phyloP scores from a whole-genome alignment of 176 grass and related monocot species.

The Secale cereale region DNA sequence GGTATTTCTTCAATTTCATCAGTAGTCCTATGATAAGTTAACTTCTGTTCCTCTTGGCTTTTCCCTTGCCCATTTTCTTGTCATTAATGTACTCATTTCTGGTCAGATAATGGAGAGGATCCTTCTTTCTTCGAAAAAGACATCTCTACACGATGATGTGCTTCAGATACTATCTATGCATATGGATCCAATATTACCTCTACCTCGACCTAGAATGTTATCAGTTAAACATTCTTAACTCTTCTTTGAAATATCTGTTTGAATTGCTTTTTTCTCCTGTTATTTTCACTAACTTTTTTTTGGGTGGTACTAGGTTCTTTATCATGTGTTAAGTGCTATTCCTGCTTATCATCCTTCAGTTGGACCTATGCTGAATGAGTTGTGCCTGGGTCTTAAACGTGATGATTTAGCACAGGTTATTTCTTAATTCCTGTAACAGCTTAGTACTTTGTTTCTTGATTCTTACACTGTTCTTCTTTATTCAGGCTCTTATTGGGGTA shows the following conservation, averaged over 20 bases:
- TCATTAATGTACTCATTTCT: conserved; percentile 2
- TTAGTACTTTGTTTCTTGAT: conserved; percentile 5
- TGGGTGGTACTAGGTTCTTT: conserved; percentile 64
- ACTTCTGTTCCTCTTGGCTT: conserved; percentile 9
- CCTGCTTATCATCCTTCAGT: conserved; percentile 76
- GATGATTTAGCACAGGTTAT: conserved; percentile 82
- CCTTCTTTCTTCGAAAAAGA: conserved; percentile 82
- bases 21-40: conserved; percentile 1
- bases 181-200: conserved; percentile 95
- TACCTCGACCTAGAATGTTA: conserved; percentile 92
- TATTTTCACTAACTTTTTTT: conserved; percentile 25
- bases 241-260: conserved; percentile 24
- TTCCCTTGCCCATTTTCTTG: neutral
- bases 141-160: conserved; percentile 87
- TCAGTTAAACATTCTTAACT: conserved; percentile 67
- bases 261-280: conserved; percentile 12
- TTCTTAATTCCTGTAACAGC: conserved; percentile 22
- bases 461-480: conserved; percentile 22
- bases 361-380: conserved; percentile 89
- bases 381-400: conserved; percentile 82
- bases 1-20: conserved; percentile 39
- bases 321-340: conserved; percentile 83
- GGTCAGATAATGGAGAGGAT: conserved; percentile 71
- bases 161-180: conserved; percentile 87
- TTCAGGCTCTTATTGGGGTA: conserved; percentile 86